phyloP scores from a whole-genome alignment of 163 green algal species.

The Coccomyxa subellipsoidea region DNA sequence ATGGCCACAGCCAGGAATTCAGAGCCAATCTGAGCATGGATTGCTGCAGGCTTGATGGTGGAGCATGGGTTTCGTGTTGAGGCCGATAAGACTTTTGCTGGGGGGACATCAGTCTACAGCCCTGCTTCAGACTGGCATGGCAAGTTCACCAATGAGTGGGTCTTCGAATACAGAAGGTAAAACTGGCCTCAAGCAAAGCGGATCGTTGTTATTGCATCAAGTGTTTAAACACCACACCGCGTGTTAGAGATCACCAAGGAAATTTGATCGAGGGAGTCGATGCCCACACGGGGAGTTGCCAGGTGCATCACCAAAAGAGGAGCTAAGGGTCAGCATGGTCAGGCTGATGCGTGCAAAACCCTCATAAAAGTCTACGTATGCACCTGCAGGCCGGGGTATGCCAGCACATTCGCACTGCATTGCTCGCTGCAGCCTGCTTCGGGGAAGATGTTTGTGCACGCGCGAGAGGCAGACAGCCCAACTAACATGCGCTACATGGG shows the following conservation, averaged over 20 bases:
- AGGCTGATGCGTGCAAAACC: neutral
- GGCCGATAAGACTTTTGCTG: neutral
- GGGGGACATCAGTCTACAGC: neutral
- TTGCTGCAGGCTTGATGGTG: neutral
- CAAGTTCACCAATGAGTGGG: neutral
- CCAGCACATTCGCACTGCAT: neutral
- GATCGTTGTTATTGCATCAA: neutral
- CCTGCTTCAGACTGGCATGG: neutral
- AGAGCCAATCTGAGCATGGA: neutral
- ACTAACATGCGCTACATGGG: slow-evolving; percentile 7
- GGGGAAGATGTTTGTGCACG: neutral
- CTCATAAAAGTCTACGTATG: neutral
- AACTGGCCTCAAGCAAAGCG: neutral
- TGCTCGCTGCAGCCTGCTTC: neutral
- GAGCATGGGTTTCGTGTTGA: neutral
- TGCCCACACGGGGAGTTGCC: too few species aligned
- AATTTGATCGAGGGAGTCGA: too few species aligned
- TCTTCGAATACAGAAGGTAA: neutral
- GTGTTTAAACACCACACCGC: neutral
- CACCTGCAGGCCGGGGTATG: neutral
- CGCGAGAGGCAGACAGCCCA: neutral
- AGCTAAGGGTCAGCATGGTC: neutral
- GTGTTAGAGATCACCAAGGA: neutral
- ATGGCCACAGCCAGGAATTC: neutral
- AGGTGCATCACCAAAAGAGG: too few species aligned